A percentile compares a stretch with the other conserved stretches of the same genome.
Conservation (phyloP, 2,329 filamentous ascomycete genomes). For the Xylariaceae sp. region DNA sequence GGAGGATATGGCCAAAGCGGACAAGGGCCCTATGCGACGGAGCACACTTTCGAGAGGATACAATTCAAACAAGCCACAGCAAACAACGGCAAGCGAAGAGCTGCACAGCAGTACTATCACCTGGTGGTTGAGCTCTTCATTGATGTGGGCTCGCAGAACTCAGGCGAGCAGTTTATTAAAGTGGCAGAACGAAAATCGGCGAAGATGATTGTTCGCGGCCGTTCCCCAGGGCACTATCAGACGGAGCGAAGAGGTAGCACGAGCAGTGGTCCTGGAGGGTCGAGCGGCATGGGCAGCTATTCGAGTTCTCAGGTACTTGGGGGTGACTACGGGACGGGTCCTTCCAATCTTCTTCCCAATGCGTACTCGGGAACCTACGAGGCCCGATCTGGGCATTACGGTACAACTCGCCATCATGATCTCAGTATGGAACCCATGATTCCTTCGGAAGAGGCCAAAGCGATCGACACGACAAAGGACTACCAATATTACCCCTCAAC, state of each 20-base stretch:
- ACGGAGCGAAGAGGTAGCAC: slow-evolving; percentile 72
- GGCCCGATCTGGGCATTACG: slow-evolving; percentile 50
- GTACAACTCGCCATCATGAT: slow-evolving; percentile 53
- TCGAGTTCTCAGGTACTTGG: slow-evolving; percentile 49
- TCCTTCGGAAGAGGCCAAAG: slow-evolving; percentile 58
- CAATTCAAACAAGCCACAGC: slow-evolving; percentile 94
- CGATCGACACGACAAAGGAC: slow-evolving; percentile 55
- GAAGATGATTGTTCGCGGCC: slow-evolving; percentile 85
- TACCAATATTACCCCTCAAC: slow-evolving; percentile 62
- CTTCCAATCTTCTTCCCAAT: slow-evolving; percentile 49
- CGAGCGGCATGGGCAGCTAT: slow-evolving; percentile 64
- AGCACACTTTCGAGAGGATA: slow-evolving; percentile 81
- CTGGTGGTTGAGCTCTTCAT: slow-evolving; percentile 85
- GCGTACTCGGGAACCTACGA: slow-evolving; percentile 50
- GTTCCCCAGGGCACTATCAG: slow-evolving; percentile 82
- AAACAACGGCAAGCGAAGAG: slow-evolving; percentile 90
- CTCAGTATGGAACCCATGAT: slow-evolving; percentile 59
- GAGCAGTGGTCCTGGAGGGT: slow-evolving; percentile 71
- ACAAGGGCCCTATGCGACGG: slow-evolving; percentile 52
- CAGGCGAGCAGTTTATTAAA: slow-evolving; percentile 66
- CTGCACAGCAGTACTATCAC: slow-evolving; percentile 91
- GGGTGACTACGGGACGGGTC: slow-evolving; percentile 47
- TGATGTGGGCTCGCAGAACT: slow-evolving; percentile 61
- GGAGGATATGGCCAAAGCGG: slow-evolving; percentile 47
- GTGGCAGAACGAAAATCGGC: slow-evolving; percentile 76